Conservation (phyloP, 768 basidiomycete species). For the Leucosporidium yakuticum region DNA sequence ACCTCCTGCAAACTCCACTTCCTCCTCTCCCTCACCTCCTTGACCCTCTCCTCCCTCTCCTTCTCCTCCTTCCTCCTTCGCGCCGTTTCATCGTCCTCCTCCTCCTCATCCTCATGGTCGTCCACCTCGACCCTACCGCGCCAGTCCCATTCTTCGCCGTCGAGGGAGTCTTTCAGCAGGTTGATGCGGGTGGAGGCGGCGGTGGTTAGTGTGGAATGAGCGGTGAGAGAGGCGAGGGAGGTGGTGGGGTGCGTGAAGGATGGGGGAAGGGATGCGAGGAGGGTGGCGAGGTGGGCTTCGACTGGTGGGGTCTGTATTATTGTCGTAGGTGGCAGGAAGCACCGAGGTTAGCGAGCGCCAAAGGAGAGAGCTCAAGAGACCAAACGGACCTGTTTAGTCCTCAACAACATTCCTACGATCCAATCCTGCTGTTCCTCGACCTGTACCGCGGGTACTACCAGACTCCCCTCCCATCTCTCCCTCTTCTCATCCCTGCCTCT, state of each 20-base stretch:
- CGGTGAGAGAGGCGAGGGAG: neutral
- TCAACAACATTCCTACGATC: constrained; percentile 26
- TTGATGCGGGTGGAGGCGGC: constrained; percentile 11
- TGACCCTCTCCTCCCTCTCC: neutral
- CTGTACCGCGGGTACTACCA: constrained; percentile 13
- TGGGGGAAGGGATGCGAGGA: constrained; percentile 14
- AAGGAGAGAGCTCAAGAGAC: too few species aligned
- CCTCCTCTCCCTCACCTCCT: neutral
- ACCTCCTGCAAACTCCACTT: constrained; percentile 21
- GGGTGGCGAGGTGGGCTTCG: constrained; percentile 11
- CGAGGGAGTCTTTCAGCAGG: constrained; percentile 9
- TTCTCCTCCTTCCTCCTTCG: neutral
- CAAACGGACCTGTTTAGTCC: constrained; percentile 28
- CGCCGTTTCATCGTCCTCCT: neutral
- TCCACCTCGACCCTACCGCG: constrained; percentile 24
- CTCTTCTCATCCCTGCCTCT: constrained; percentile 12
- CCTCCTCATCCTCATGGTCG: constrained; percentile 6
- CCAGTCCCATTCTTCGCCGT: constrained; percentile 32
- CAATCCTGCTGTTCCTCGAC: constrained; percentile 33
- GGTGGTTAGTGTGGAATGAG: neutral
- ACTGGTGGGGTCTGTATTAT: constrained; percentile 17
- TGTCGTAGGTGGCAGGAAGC: too few species aligned
- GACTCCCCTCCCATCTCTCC: constrained; percentile 24
- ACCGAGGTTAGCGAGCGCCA: too few species aligned
- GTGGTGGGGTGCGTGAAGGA: constrained; percentile 2